These are phyloP conservation scores for Microbotryum intermedium DNA, from an alignment of 1,284 basidiomycete species.

Conservation along the genomic window DNA sequence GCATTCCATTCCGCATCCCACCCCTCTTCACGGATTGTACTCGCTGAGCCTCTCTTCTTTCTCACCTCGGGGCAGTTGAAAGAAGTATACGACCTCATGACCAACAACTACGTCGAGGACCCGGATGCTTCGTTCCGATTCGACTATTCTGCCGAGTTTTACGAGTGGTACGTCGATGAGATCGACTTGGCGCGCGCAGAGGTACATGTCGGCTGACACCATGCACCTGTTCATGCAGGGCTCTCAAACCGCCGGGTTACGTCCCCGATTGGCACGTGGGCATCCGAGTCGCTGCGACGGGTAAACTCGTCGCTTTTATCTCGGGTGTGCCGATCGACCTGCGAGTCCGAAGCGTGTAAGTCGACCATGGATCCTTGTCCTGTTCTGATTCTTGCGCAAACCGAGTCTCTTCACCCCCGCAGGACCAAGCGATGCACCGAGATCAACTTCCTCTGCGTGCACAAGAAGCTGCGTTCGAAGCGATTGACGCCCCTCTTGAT, in stretches of 20 bases:
- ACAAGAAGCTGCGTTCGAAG: constrained; percentile 95
- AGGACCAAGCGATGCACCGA: constrained; percentile 70
- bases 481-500: constrained; percentile 93
- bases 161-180: constrained; percentile 62
- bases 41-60: neutral
- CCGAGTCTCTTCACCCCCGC: neutral
- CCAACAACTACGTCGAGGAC: constrained; percentile 93
- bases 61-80: constrained; percentile 51
- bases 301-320: constrained; percentile 96
- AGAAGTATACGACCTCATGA: constrained; percentile 87
- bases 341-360: constrained; percentile 69
- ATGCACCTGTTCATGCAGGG: constrained; percentile 50
- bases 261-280: constrained; percentile 91
- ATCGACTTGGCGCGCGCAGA: too few relatives aligned
- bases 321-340: constrained; percentile 83
- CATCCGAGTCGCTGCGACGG: constrained; percentile 71
- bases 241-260: constrained; percentile 87
- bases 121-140: constrained; percentile 92
- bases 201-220: too few relatives aligned
- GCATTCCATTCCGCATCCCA: constrained; percentile 21
- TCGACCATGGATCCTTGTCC: constrained; percentile 6
- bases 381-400: neutral
- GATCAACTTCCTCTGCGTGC: constrained; percentile 96
- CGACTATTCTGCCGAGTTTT: constrained; percentile 89
- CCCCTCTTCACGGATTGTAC: neutral